Conservation (phyloP, 441 rosid species). For the Populus trichocarpa region DNA sequence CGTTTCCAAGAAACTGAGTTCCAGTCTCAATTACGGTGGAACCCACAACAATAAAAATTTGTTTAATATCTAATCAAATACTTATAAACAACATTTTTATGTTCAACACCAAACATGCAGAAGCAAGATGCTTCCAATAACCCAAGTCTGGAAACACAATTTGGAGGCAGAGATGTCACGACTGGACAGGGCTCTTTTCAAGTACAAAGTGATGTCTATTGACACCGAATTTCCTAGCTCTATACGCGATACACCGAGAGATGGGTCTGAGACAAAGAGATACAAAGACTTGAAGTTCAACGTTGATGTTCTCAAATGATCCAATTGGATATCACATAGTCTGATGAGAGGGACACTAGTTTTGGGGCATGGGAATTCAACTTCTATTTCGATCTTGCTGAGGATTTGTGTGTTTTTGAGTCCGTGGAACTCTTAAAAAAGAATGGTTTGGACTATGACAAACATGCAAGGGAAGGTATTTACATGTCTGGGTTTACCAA, state of each 20-base stretch:
- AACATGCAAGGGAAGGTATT: not conserved
- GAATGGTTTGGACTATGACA: not conserved
- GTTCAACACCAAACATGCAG: too few species aligned
- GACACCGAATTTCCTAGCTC: slow-evolving; percentile 5
- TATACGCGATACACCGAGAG: not conserved
- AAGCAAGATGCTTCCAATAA: too few species aligned
- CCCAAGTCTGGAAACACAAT: not conserved
- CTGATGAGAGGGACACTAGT: not conserved
- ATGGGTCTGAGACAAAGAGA: not conserved
- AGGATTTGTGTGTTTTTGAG: not conserved
- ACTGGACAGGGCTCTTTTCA: not conserved
- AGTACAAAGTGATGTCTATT: not conserved
- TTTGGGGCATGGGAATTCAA: slow-evolving; percentile 1
- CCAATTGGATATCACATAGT: not conserved
- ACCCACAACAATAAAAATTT: too few species aligned
- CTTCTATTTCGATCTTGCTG: not conserved
- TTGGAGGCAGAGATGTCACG: not conserved
- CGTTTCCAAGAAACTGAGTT: too few species aligned
- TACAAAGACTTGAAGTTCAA: not conserved
- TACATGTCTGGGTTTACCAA: not conserved
- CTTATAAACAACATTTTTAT: too few species aligned
- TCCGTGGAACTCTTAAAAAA: not conserved
- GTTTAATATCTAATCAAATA: too few species aligned
- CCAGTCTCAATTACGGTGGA: too few species aligned
- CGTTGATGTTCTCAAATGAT: not conserved